Evolutionary conservation across 208 protist species (phyloP), one percentile per base, ranked within the genome.

Genomic region (Trypanosoma rangeli): DNA sequence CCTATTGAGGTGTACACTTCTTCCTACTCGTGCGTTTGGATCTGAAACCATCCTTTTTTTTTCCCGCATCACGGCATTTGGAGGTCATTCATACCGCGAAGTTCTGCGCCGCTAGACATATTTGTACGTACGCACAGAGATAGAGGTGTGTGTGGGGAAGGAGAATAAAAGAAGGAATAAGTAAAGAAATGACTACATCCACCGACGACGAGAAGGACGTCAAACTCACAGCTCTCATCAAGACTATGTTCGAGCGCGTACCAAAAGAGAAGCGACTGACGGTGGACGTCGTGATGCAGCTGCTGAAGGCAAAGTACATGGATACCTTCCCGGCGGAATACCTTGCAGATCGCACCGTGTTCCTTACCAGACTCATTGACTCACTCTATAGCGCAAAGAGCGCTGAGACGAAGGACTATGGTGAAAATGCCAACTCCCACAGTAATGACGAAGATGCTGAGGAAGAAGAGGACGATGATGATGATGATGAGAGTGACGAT

Each of bases 221-320:
- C 35, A 87, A 90, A 70, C 78, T 96, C 24, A 73, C 50, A 24
- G 71, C 66, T 39, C 78, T 96, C n/a, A 66, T 96, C 15, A 74
- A 80, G 29, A 68, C 82, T 46, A 90, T 96, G 78, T 66, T 88
- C 60, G 71, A 70, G 29, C 83, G 84, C 16, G 77, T 94, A 33
- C 87, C 90, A 15, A 77, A 70, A 33, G 89, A 87, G 66, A 96
- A 94, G 76, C 80, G 75, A 49, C 60, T 96, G 8, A 79, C 83
- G n/a, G 69, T 82, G 24, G 70, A 80, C 2, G 84, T 96, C 0
- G 82, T 92, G 26, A 68, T 84, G 74, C 79, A 94, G 64, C 76
- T 96, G 3, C 79, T 96, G 15, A 69, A 74, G 35, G 57, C 56
- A 49, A 93, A 89, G 76, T 94, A 93, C 68, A 52, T 59, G 0